Evolutionary conservation across 2,329 filamentous ascomycete species (phyloP).

Genomic region (Exophiala sp.): DNA sequence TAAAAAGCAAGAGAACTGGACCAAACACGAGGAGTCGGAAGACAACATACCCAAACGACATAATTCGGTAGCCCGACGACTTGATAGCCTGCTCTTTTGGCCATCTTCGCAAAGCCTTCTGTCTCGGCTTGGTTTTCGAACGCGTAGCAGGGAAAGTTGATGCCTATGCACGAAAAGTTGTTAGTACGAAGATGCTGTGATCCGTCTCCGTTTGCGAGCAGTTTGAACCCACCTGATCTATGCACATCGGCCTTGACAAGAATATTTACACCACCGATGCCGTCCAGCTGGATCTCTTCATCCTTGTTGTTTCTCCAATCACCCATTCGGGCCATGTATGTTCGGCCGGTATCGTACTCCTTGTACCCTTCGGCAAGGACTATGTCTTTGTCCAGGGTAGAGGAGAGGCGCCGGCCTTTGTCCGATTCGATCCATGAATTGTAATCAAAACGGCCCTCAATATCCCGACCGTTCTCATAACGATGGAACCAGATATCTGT

Average conservation of each 20-base stretch:
- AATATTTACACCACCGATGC: slow-evolving; percentile 95
- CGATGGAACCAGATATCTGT: slow-evolving; percentile 96
- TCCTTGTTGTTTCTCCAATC: slow-evolving; percentile 91
- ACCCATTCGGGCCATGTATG: slow-evolving; percentile 84
- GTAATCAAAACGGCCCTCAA: slow-evolving; percentile 97
- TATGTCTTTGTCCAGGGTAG: slow-evolving; percentile 67
- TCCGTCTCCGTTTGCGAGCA: neutral
- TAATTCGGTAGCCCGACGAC: slow-evolving; percentile 94
- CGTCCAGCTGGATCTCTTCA: slow-evolving; percentile 85
- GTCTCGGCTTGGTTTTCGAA: slow-evolving; percentile 99
- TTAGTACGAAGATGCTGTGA: slow-evolving; percentile 23
- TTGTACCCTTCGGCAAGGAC: slow-evolving; percentile 93
- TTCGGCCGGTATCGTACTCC: slow-evolving; percentile 83
- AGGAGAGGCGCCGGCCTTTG: slow-evolving; percentile 68
- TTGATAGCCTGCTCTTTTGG: slow-evolving; percentile 86
- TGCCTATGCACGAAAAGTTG: slow-evolving; percentile 52
- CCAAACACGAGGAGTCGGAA: neutral
- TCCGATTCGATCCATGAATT: slow-evolving; percentile 98
- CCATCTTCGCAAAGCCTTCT: slow-evolving; percentile 98
- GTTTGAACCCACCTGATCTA: slow-evolving; percentile 64
- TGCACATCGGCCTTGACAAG: slow-evolving; percentile 97
- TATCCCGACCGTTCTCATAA: slow-evolving; percentile 71
- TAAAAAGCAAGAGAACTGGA: neutral
- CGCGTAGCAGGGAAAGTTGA: slow-evolving; percentile 94
- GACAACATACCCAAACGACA: slow-evolving; percentile 65